Base-by-base conservation (phyloP, 768 basidiomycete genomes). In the Coprinopsis marcescibilis region DNA sequence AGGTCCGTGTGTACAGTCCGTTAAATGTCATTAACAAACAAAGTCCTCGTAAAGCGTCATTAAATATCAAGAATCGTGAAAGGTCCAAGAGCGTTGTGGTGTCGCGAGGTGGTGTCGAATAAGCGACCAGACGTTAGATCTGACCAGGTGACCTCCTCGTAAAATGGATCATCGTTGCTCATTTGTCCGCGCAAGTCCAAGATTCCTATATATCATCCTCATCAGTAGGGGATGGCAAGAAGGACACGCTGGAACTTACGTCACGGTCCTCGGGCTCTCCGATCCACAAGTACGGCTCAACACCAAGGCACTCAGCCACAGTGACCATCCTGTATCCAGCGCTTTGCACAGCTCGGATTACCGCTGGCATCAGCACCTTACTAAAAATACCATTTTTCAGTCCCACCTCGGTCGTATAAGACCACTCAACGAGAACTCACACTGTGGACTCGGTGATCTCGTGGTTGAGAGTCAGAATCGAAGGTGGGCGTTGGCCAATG, bases 311-410 rank as follows among this genome's bases (percentile, higher is more conserved):
- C 29, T 70, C 65, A 1, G 68, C 68, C 2, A 71, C 51, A 4
- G 65, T 67, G 14, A 68, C 69, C 25, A 72, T 62, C 12, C 54
- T 55, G 47, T 71, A 71, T 15, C 68, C 69, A 1, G 66, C 68
- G 2, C 37, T 55, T 51, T 69, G 52, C 20, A 72, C 57, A 10
- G 49, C 49, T n/a, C 37, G 14, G 41, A 72, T 64, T 2, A 65
- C 65, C 37, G 64, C 62, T 0, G 70, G 68, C 19, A 71, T 49
- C 26, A 71, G 58, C 19, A 58, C 35, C 12, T 62, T 51, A 12
- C 62, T 63, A 17, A 15, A 20, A n/a, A 5, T 13, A 26, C 13
- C 15, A 32, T 27, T 48, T 19, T 27, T 13, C 10, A 23, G n/a
- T 24, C 12, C 13, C 29, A 37, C 5, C 5, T 8, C 29, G 5